A percentile compares a stretch with the other conserved stretches of the same genome.
Evolutionary conservation across 768 basidiomycete species (phyloP).

Genomic region (Erythrobasidium yunnanense): DNA sequence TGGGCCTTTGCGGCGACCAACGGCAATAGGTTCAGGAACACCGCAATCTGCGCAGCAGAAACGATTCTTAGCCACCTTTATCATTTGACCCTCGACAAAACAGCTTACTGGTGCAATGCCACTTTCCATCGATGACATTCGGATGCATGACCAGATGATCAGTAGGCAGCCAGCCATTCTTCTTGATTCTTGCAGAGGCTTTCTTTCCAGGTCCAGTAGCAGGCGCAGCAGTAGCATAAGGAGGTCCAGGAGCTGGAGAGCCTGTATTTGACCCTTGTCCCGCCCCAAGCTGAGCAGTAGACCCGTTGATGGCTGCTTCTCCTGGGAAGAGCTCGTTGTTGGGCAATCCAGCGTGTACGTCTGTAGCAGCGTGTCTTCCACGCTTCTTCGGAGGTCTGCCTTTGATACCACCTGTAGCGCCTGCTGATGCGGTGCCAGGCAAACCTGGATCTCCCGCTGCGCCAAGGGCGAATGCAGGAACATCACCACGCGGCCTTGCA

Average conservation of each 20-base stretch:
- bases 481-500: background rate
- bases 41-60: slow-evolving; percentile 49
- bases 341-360: background rate
- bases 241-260: slow-evolving; percentile 4
- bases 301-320: no score
- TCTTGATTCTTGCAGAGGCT: background rate
- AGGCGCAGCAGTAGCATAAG: background rate
- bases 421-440: background rate
- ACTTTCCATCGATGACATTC: slow-evolving; percentile 69
- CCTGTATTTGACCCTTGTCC: no score
- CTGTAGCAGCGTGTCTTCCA: background rate
- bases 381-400: background rate
- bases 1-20: slow-evolving; percentile 78
- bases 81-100: slow-evolving; percentile 39
- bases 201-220: background rate
- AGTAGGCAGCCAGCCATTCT: slow-evolving; percentile 22
- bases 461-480: background rate
- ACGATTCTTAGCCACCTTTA: background rate
- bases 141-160: background rate
- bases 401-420: background rate
- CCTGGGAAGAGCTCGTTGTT: no score
- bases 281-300: no score
- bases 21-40: slow-evolving; percentile 71
- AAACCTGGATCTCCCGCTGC: background rate
- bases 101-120: slow-evolving; percentile 67